These are phyloP conservation scores for Boletellus deceptivus DNA, from an alignment of 1,284 basidiomycete species.

Conservation along the genomic window DNA sequence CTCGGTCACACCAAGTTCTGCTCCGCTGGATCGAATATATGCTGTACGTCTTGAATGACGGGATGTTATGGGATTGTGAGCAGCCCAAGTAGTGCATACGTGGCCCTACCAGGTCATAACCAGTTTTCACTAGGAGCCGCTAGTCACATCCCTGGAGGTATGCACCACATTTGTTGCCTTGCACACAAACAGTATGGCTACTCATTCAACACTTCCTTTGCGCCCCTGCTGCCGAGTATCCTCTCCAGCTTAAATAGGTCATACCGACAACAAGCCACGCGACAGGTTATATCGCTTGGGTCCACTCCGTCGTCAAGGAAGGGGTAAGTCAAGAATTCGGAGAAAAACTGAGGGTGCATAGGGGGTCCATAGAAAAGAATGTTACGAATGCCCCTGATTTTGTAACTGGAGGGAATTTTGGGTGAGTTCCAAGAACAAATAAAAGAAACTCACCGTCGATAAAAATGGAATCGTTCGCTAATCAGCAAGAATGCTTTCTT, in stretches of 20 bases:
- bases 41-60: too few species aligned
- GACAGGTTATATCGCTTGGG: constrained; percentile 72
- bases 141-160: too few species aligned
- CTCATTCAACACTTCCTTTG: constrained; percentile 16
- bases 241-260: constrained; percentile 87
- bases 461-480: constrained; percentile 98
- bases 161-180: too few species aligned
- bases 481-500: constrained; percentile 86
- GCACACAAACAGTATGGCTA: constrained; percentile 26
- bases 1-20: too few species aligned
- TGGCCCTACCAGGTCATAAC: too few species aligned
- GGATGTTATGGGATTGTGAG: too few species aligned
- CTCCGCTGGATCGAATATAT: too few species aligned
- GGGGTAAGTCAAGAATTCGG: constrained; percentile 83
- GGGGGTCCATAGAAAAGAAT: constrained; percentile 92
- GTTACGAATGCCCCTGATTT: constrained; percentile 88
- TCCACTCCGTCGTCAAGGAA: constrained; percentile 85
- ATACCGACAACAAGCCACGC: constrained; percentile 82
- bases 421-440: constrained; percentile 4
- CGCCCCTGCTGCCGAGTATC: constrained; percentile 43
- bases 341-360: constrained; percentile 87
- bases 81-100: too few species aligned
- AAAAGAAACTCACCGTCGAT: constrained; percentile 63
- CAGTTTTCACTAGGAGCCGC: too few species aligned
- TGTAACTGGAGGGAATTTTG: constrained; percentile 57